These are phyloP conservation scores for Phytophthora megakarya DNA, from an alignment of 352 stramenopile genomes.

Conservation along the genomic window DNA sequence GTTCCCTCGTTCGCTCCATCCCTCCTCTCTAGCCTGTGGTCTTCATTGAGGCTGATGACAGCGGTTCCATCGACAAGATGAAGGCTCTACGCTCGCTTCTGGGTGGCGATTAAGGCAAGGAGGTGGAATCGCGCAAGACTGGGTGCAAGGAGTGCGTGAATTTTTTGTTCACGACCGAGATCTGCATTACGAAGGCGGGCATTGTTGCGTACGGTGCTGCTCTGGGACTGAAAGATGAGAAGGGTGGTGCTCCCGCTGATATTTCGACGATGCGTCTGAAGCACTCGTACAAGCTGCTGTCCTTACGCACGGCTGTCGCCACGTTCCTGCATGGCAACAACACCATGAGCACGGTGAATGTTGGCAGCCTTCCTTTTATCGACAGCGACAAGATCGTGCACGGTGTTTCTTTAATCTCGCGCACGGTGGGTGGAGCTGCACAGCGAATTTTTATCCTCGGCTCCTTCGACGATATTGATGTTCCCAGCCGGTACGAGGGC, in stretches of 20 bases:
- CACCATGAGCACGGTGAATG: constrained; percentile 70
- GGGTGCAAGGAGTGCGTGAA: constrained; percentile 66
- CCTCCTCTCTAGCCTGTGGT: no score
- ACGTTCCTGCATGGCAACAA: constrained; percentile 69
- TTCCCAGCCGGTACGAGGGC: constrained; percentile 39
- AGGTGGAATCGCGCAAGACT: constrained; percentile 58
- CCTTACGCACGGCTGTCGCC: constrained; percentile 31
- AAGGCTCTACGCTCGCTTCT: constrained; percentile 83
- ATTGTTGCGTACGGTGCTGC: constrained; percentile 64
- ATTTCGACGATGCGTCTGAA: constrained; percentile 86
- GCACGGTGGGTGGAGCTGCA: constrained; percentile 72
- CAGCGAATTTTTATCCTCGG: constrained; percentile 89
- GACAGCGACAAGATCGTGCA: constrained; percentile 84
- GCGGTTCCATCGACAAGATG: constrained; percentile 53
- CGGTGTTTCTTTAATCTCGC: constrained; percentile 68
- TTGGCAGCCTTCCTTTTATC: constrained; percentile 76
- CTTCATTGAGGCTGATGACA: constrained; percentile 57
- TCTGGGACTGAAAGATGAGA: constrained; percentile 43
- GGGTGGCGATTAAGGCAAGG: constrained; percentile 64
- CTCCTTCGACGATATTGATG: constrained; percentile 73
- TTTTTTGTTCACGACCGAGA: constrained; percentile 64
- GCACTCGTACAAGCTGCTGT: constrained; percentile 83
- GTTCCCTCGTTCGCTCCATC: no score
- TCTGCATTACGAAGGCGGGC: constrained; percentile 59
- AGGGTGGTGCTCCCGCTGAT: constrained; percentile 54